Evolutionary conservation across 2,329 filamentous ascomycete species (phyloP), one percentile per base, ranked within the genome.

Genomic region (Neopestalotiopsis rosae): DNA sequence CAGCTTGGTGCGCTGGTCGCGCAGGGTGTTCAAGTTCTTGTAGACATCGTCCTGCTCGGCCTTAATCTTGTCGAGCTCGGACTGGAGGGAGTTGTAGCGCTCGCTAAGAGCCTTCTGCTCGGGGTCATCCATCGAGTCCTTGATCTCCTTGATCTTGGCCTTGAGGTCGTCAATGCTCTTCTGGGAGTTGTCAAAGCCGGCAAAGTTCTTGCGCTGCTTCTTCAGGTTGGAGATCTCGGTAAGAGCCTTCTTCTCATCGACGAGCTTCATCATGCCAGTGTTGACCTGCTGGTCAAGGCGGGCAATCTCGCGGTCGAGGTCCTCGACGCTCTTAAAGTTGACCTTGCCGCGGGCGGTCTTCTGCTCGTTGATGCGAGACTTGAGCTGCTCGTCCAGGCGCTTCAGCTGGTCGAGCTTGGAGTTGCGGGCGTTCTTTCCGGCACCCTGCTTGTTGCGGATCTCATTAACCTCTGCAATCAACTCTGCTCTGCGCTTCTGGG

Each of bases 241-340:
- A 24, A 98, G 87, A 9, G 94, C 91, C 88, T 98, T 98, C 87
- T 94, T 97, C 89, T 98, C 96, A 76, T 99, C 96, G 12, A 98
- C 96, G 65, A 99, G 86, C 84, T 95, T 97, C 92, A 99, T 95
- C 80, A 89, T 92, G 72, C 95, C 95, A 45, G 90, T 89, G 80
- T 97, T 93, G 75, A 98, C 94, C 80, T 95, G 89, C 82, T 91
- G 91, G 74, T 97, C 93, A 67, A 98, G 90, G 66, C 87, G 86
- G 70, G 89, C 88, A 75, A 98, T 96, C 82, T 96, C 90, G 72
- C 87, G 87, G 80, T 98, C 94, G 73, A 99, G 85, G 72, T 98
- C 96, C 69, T 97, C 95, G 67, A 90, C 89, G 75, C 86, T 94
- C 89, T 96, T 97, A 89, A 92, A 98, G 7, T 90, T 85, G 70